Base-by-base conservation (phyloP, 164 flowering plant genomes). In the Vitis labrusca region DNA sequence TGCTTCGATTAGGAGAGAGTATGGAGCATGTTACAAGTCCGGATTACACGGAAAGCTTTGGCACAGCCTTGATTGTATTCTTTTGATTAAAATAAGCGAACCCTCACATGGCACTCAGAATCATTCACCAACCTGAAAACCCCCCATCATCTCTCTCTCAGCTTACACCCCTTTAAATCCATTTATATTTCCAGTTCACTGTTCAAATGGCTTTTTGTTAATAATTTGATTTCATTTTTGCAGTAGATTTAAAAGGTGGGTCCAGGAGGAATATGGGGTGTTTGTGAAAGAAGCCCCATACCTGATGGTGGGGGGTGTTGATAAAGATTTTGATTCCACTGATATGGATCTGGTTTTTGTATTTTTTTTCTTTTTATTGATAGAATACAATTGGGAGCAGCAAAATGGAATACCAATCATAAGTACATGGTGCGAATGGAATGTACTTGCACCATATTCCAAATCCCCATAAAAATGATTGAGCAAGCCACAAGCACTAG, bases 61-160 rank as follows among this genome's bases (percentile, higher is more conserved):
- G 29, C 66, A 14, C 17, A 23, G 56, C 49, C 50, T 29, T 51
- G 53, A 14, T 32, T 62, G 61, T 65, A 5, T 64, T 65, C 14
- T 32, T 49, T 49, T 27, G 52, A 50, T 14, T 73, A 37, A 15
- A 74, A 67, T 63, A 74, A 19, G 3, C 29, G 3, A 23, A 59
- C 32, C 4, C 60, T 65, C 81, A 78, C 78, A 78, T 78, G 80
- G 75, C 67, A 44, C 48, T 32, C 47, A 67, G 63, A 74, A 70
- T 73, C 71, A 77, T 70, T 66, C 32, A 64, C 75, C 81, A 74
- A 74, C 73, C 73, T 73, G 64, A 62, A 63, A 77, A 65, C 49
- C 61, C 68, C 69, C 61, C 68, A 69, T 30, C 29, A 12, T 62
- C 60, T 68, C 27, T 63, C 59, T 52, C 59, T n/a, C 50, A 23